Base-by-base conservation (phyloP, 768 basidiomycete genomes). In the Tylopilus plumbeoviolaceoides region DNA sequence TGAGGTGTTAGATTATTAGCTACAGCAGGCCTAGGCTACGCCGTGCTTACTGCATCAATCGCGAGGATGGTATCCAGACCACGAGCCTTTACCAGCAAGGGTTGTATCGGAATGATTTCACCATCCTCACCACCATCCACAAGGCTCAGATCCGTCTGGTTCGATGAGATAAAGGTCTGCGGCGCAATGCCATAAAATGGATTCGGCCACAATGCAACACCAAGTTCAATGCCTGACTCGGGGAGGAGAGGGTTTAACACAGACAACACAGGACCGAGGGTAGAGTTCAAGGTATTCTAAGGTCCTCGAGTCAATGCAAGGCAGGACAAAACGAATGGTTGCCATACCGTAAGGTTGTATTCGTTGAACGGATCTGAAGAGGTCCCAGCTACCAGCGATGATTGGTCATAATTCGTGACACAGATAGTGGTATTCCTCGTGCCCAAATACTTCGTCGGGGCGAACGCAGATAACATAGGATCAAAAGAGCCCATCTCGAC, bases 61-160 rank as follows among this genome's bases (percentile, higher is more conserved):
- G 78, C 79, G 30, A 82, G 44, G 58, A 83, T 76, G 7, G 73
- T 71, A 53, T 83, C 81, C 47, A 81, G 59, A 0, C 59, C 66
- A 41, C 81, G 75, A 21, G 70, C 70, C 36, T 72, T 65, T 44
- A 79, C 72, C 12, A 81, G 70, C 36, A 82, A 69, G 2, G 81
- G 81, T 45, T 77, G 75, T 17, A 80, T 28, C 4, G 80, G 78
- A 35, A 80, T 64, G 46, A 75, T 59, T 56, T 77, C 70, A 14
- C 75, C 75, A 41, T 74, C 68, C 51, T 71, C 69, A 8, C 76
- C 77, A 23, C 76, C 76, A 46, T 77, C 75, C 31, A 70, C 68
- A 6, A 77, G 44, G 35, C 54, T 54, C 0, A 78, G 63, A 23
- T 72, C 55, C 10, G 50, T 61, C 55, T 74, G 65, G 23, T 59